Percentiles rank a stretch among this genome's conserved stretches.
Evolutionary conservation across 2,329 filamentous ascomycete genomes (phyloP).

Genomic region (Diatrype stigma): DNA sequence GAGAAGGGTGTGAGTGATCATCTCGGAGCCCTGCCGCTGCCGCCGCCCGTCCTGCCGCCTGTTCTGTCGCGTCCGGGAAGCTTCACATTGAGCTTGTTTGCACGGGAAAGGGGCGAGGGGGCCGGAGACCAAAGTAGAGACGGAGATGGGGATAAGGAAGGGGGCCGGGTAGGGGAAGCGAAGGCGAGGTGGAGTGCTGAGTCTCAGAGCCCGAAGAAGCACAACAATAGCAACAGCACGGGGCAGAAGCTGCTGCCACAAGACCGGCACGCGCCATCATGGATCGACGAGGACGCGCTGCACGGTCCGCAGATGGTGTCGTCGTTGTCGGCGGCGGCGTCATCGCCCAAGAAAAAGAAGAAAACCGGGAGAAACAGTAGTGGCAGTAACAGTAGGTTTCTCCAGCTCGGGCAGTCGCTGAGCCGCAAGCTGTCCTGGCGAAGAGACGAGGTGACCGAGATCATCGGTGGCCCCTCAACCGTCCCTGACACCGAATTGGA

Average conservation of each 20-base stretch:
- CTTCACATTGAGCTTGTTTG: conserved; percentile 4
- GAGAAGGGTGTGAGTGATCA: conserved; percentile 3
- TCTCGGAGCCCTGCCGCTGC: conserved; percentile 9
- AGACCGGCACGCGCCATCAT: conserved; percentile 30
- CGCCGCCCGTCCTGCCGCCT: conserved; percentile 19
- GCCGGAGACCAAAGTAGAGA: conserved; percentile 1
- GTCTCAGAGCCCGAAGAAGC: conserved; percentile 4
- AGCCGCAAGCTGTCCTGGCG: conserved; percentile 20
- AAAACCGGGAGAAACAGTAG: conserved; percentile 8
- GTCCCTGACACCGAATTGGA: conserved; percentile 20
- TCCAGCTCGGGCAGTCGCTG: conserved; percentile 16
- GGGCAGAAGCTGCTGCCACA: conserved; percentile 2
- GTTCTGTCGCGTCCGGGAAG: conserved; percentile 16
- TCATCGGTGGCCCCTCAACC: conserved; percentile 21
- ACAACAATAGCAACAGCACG: conserved; percentile 18
- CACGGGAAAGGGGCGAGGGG: conserved; percentile 1
- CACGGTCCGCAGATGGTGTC: conserved; percentile 41
- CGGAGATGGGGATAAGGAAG: no score
- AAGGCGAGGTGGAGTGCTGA: conserved; percentile 1
- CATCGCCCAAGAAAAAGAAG: conserved; percentile 14
- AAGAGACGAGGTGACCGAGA: conserved; percentile 10
- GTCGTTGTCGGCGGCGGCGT: conserved; percentile 25
- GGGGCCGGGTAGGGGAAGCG: background rate
- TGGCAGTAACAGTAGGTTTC: conserved; percentile 19
- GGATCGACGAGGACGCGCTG: conserved; percentile 49